Evolutionary conservation across 805 yeast species (phyloP), one percentile per base, ranked within the genome.

Genomic region (Saccharomycopsis oosterbeekiorum): DNA sequence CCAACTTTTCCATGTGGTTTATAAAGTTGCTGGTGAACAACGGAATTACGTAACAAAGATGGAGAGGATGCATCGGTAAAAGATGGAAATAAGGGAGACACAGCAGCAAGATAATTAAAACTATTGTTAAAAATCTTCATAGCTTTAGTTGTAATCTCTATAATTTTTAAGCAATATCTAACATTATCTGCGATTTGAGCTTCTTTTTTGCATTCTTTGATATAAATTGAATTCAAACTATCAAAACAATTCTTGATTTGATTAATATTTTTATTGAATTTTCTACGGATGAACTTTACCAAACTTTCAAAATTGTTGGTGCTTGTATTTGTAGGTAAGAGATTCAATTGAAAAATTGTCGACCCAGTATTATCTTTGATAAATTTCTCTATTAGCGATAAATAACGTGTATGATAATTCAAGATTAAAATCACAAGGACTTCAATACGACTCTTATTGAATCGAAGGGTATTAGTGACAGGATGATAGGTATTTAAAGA

Each of bases 1-100:
- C 53, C 34, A 10, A 47, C 14, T 24, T 47, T 47, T 4, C 53
- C 53, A 19, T 47, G 53, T 12, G 53, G 21, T 21, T 14, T 47
- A 14, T 21, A 12, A 24, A 47, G 26, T 26, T 9, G 53, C 34
- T 47, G 53, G 12, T 47, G 53, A 10, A 47, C 15, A 10, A 47
- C 11, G 21, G 53, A 29, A 15, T 26, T 34, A 29, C 53, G 39
- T 24, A 24, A 26, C 11, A 53, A 14, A 9, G 59, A 11, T 19
- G 57, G n/a, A 1, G 50, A 24, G 2, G 57, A 39, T 40, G 54
- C 8, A 14, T 39, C 36, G 36, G n/a, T 42, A 26, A n/a, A 2
- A 1, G 43, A 40, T 36, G 65, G 65, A 47, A 63, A 63, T 17
- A 63, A 55, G 9, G 65, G 64, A 19, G 60, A 53, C 4, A 63